A percentile compares a stretch with the other conserved stretches of the same genome.
Evolutionary conservation across 768 basidiomycete genomes (phyloP).

Genomic region (Xerocomellus amylosporus): DNA sequence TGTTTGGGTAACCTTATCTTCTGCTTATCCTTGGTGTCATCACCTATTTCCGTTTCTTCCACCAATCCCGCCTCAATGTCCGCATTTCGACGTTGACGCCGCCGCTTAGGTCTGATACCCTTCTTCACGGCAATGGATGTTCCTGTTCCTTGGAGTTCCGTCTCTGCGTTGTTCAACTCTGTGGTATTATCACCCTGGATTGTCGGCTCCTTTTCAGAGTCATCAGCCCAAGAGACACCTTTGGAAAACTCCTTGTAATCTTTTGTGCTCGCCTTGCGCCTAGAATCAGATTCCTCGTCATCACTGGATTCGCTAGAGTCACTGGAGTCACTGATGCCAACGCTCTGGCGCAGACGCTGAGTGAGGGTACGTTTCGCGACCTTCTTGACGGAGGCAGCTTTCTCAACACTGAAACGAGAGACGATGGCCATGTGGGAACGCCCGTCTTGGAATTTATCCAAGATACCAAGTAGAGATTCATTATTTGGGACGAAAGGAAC

Average conservation of each 20-base stretch:
- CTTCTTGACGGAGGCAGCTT: conserved; percentile 78
- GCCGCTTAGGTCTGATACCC: conserved; percentile 8
- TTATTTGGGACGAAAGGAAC: conserved; percentile 86
- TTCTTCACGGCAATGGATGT: conserved; percentile 12
- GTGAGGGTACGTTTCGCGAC: conserved; percentile 79
- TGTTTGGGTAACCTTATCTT: conserved; percentile 30
- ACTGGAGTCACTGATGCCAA: conserved; percentile 68
- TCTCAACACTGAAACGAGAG: conserved; percentile 68
- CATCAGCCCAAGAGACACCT: conserved; percentile 33
- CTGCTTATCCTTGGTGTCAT: conserved; percentile 20
- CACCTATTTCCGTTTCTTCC: conserved; percentile 15
- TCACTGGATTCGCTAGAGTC: conserved; percentile 49
- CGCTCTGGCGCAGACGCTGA: conserved; percentile 70
- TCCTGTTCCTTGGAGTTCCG: conserved; percentile 14
- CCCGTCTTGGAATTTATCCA: conserved; percentile 89
- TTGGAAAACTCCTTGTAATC: conserved; percentile 24
- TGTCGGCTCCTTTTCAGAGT: conserved; percentile 32
- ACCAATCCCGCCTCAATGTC: conserved; percentile 27
- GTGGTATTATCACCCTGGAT: conserved; percentile 23
- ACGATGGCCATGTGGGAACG: conserved; percentile 92
- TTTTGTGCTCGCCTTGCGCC: conserved; percentile 15
- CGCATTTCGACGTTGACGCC: conserved; percentile 6
- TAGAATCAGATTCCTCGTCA: conserved; percentile 33
- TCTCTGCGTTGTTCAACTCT: conserved; percentile 19
- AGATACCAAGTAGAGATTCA: conserved; percentile 77